Evolutionary conservation across 1,284 basidiomycete species (phyloP).

Genomic region (Fomes fomentarius): DNA sequence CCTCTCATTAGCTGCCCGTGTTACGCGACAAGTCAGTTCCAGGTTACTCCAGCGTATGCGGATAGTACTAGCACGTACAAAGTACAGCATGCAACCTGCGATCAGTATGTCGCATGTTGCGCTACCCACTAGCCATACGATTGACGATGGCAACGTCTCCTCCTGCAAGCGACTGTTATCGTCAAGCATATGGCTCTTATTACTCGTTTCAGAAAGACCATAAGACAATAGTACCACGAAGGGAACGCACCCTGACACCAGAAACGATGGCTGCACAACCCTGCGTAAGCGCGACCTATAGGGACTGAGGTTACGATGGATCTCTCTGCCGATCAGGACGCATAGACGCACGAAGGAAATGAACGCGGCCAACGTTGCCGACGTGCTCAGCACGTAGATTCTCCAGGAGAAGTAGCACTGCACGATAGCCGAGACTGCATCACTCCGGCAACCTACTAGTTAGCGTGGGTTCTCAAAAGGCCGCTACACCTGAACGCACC

Average conservation of each 20-base stretch:
- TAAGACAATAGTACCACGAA: not conserved
- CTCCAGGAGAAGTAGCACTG: slow-evolving; percentile 22
- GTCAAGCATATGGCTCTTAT: not conserved
- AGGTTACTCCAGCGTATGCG: too few relatives aligned
- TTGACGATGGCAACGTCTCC: not conserved
- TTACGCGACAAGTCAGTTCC: not conserved
- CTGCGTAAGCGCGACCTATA: slow-evolving; percentile 14
- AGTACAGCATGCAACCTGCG: slow-evolving; percentile 17
- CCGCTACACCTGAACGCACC: not conserved
- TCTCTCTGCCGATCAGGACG: not conserved
- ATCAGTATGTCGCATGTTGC: slow-evolving; percentile 17
- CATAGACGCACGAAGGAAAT: slow-evolving; percentile 10
- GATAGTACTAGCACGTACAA: slow-evolving; percentile 12
- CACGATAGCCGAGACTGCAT: slow-evolving; percentile 15
- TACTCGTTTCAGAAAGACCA: not conserved
- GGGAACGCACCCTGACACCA: slow-evolving; percentile 5
- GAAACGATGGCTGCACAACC: slow-evolving; percentile 5
- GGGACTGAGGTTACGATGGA: not conserved
- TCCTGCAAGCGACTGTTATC: not conserved
- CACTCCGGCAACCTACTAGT: not conserved
- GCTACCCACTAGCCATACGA: slow-evolving; percentile 14
- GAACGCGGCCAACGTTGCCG: not conserved
- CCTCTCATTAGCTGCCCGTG: not conserved
- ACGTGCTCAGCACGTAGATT: slow-evolving; percentile 16
- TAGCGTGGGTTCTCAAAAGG: not conserved